These are phyloP conservation scores for Astrephomene gubernaculifera DNA, from an alignment of 139 green algal species.

Conservation along the genomic window DNA sequence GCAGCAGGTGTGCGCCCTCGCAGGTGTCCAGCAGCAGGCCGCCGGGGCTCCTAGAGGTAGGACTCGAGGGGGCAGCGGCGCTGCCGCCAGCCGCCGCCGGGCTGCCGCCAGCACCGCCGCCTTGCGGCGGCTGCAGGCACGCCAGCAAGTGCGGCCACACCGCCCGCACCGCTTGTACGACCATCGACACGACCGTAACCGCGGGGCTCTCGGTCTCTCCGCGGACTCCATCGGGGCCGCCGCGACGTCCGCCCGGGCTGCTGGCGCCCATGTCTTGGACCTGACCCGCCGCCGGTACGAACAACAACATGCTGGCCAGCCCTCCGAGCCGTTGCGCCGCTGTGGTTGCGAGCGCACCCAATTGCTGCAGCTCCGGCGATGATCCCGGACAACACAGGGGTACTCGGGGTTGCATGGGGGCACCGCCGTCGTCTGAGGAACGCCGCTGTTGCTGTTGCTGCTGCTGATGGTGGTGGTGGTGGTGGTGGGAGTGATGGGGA, in stretches of 20 bases:
- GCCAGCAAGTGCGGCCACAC: conserved; percentile 15
- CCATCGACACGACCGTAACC: neutral
- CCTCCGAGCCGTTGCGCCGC: conserved; percentile 20
- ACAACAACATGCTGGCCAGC: conserved; percentile 30
- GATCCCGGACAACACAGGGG: neutral
- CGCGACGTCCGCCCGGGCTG: neutral
- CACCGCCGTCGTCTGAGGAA: too few relatives aligned
- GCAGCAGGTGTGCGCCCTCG: conserved; percentile 41
- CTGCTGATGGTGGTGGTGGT: conserved; percentile 14
- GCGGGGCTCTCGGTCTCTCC: neutral
- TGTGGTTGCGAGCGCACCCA: neutral
- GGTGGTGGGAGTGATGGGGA: neutral
- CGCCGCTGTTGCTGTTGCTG: too few relatives aligned
- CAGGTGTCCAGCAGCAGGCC: conserved; percentile 28
- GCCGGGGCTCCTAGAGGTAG: too few relatives aligned
- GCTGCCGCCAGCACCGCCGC: neutral
- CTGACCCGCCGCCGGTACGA: conserved; percentile 25
- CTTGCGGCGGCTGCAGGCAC: conserved; percentile 9
- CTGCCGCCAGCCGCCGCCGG: neutral
- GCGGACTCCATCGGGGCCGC: neutral
- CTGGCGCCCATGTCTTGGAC: conserved; percentile 23
- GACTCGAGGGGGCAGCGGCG: neutral
- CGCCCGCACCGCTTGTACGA: neutral
- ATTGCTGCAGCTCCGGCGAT: conserved; percentile 4
- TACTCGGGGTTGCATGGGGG: too few relatives aligned